Conservation (phyloP, 495 filamentous ascomycete species). For the Xylaria bambusicola region DNA sequence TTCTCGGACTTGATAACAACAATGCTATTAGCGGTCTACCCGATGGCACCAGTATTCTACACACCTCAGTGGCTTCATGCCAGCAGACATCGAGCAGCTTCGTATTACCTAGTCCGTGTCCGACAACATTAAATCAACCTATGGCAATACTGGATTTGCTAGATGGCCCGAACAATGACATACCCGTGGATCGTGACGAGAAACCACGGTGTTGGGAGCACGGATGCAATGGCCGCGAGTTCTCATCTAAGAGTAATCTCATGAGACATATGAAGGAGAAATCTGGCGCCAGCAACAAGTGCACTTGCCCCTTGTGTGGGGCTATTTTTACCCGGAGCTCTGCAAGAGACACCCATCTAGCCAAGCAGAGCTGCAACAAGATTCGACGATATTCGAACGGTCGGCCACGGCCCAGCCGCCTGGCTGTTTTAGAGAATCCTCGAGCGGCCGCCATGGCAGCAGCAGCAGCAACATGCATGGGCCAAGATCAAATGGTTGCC, state of each 20-base stretch:
- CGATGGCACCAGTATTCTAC: background rate
- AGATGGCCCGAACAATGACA: conserved; percentile 7
- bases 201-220: conserved; percentile 97
- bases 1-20: conserved; percentile 1
- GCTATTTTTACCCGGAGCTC: conserved; percentile 91
- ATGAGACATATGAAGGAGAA: conserved; percentile 88
- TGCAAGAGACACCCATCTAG: conserved; percentile 81
- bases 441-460: conserved; percentile 31
- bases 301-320: conserved; percentile 80
- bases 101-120: background rate
- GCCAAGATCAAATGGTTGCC: conserved; percentile 29
- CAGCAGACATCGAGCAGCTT: background rate
- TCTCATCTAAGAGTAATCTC: conserved; percentile 92
- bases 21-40: background rate
- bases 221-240: conserved; percentile 91
- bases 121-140: background rate
- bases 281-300: conserved; percentile 81
- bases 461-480: conserved; percentile 23
- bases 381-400: conserved; percentile 36
- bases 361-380: conserved; percentile 35
- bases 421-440: conserved; percentile 32
- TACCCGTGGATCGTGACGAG: conserved; percentile 14
- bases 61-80: background rate
- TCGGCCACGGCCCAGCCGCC: conserved; percentile 32
- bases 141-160: conserved; percentile 4